A percentile compares a stretch with the other conserved stretches of the same genome.
These are phyloP conservation scores for Mediolabrus comicus DNA, from an alignment of 108 stramenopile genomes.

Conservation along the genomic window DNA sequence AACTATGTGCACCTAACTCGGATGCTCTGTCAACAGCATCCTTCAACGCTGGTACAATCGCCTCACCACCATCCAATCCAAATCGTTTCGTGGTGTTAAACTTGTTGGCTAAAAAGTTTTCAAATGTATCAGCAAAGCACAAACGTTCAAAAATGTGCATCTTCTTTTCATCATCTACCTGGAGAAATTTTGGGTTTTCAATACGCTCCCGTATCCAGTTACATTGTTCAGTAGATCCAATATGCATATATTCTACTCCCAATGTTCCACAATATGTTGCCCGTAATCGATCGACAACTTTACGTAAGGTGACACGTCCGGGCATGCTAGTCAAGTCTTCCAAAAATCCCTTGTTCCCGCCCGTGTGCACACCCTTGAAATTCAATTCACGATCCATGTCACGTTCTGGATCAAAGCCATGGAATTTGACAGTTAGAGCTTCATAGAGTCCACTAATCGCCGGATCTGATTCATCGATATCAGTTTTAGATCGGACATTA, in stretches of 20 bases:
- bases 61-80: constrained; percentile 97
- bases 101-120: constrained; percentile 95
- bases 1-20: constrained; percentile 93
- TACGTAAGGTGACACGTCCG: constrained; percentile 83
- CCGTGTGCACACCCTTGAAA: constrained; percentile 76
- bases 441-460: constrained; percentile 66
- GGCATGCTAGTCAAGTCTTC: constrained; percentile 84
- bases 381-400: constrained; percentile 93
- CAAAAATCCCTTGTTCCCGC: constrained; percentile 95
- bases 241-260: constrained; percentile 99
- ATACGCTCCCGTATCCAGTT: constrained; percentile 98
- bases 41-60: constrained; percentile 95
- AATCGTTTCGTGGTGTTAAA: constrained; percentile 99
- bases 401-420: constrained; percentile 83
- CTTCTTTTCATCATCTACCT: constrained; percentile 84
- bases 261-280: constrained; percentile 95
- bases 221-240: constrained; percentile 83
- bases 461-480: constrained; percentile 1
- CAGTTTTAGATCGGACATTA: constrained; percentile 30
- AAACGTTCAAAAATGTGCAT: constrained; percentile 93
- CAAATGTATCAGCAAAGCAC: constrained; percentile 96
- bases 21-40: constrained; percentile 94
- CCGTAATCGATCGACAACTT: constrained; percentile 76
- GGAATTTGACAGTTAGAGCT: constrained; percentile 86
- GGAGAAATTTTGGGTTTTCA: constrained; percentile 86